Conservation (phyloP, 2,329 filamentous ascomycete genomes). For the Fusarium torulosum region DNA sequence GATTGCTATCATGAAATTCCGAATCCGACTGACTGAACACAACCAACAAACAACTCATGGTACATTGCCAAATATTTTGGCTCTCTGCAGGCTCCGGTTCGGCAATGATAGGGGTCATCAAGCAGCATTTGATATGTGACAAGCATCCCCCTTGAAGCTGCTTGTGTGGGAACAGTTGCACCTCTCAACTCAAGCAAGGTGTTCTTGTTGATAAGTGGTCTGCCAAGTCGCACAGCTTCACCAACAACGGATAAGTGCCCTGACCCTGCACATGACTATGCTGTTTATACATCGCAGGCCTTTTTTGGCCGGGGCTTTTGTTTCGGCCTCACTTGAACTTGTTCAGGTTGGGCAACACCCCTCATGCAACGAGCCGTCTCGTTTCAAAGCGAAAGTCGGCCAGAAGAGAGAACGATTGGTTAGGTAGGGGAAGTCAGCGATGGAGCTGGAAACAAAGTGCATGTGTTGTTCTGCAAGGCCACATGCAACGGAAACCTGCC, state of each 20-base stretch:
- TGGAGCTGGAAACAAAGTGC: conserved; percentile 3
- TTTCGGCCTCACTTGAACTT: conserved; percentile 28
- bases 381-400: conserved; percentile 25
- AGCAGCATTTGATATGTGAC: conserved; percentile 1
- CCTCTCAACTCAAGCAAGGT: conserved; percentile 1
- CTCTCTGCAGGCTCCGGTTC: no score
- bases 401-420: conserved; percentile 14
- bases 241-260: conserved; percentile 9
- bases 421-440: neutral
- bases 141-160: conserved; percentile 1
- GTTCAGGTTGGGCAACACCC: neutral
- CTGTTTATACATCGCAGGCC: conserved; percentile 5
- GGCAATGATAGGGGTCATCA: neutral
- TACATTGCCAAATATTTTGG: no score
- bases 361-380: conserved; percentile 27
- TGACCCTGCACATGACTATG: conserved; percentile 18
- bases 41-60: neutral
- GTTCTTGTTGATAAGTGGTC: conserved; percentile 18
- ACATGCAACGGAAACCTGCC: conserved; percentile 4
- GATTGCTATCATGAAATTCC: neutral
- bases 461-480: conserved; percentile 1
- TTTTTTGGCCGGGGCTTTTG: conserved; percentile 17
- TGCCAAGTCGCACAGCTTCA: conserved; percentile 17
- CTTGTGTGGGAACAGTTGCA: conserved; percentile 27
- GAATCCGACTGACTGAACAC: neutral